Evolutionary conservation across 2,329 filamentous ascomycete genomes (phyloP).

Genomic region (Trichoderma arundinaceum): DNA sequence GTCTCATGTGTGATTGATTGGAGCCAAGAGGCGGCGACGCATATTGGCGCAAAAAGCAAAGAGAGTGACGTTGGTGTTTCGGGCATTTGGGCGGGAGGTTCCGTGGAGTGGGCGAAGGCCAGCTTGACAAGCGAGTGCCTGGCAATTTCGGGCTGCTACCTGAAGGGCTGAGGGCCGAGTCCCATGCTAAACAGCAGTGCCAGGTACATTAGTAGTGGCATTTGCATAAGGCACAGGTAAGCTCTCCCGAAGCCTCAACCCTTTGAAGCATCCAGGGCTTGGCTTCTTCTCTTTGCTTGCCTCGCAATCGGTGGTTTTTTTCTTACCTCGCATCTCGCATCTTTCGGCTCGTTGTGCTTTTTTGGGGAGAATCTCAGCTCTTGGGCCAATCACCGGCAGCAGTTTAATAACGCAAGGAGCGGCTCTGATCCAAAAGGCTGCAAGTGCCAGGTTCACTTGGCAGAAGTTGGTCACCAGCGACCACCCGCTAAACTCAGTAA

Average conservation of each 20-base stretch:
- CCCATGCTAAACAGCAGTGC: neutral
- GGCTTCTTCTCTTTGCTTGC: too few relatives aligned
- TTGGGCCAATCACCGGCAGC: slow-evolving; percentile 19
- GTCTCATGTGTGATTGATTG: slow-evolving; percentile 16
- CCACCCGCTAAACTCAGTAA: neutral
- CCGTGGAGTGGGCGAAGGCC: neutral
- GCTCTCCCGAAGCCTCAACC: too few relatives aligned
- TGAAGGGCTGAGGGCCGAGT: slow-evolving; percentile 19
- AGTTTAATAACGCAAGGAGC: slow-evolving; percentile 28
- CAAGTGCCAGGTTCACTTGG: neutral
- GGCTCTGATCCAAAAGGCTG: neutral
- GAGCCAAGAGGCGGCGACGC: neutral
- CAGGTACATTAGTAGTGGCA: too few relatives aligned
- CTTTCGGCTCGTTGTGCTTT: neutral
- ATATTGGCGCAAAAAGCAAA: neutral
- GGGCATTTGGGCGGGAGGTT: neutral
- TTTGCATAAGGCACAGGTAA: too few relatives aligned
- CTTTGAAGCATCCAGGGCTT: too few relatives aligned
- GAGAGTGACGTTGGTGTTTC: slow-evolving; percentile 12
- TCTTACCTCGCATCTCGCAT: neutral
- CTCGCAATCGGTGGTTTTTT: neutral
- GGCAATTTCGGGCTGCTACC: slow-evolving; percentile 26
- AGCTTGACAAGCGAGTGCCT: neutral
- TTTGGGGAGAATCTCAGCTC: neutral
- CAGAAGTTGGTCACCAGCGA: neutral